Percentiles rank a stretch among this genome's conserved stretches.
Evolutionary conservation across 2,329 filamentous ascomycete species (phyloP).

Genomic region (Beauveria varroae): DNA sequence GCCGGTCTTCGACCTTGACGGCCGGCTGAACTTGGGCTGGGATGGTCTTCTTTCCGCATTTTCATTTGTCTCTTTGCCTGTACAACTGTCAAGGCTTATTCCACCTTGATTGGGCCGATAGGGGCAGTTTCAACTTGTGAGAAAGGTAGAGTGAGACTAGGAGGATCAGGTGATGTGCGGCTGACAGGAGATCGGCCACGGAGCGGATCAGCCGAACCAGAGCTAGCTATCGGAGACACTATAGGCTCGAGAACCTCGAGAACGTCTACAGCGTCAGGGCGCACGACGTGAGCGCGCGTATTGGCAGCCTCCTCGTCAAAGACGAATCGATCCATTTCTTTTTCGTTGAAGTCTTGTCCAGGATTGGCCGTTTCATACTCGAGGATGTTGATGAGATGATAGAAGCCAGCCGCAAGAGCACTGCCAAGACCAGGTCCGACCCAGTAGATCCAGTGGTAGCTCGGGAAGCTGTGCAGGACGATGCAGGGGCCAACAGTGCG

Average conservation of each 20-base stretch:
- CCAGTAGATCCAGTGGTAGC: constrained; percentile 42
- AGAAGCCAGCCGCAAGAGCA: constrained; percentile 10
- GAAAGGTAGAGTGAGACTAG: background rate
- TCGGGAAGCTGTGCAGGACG: constrained; percentile 31
- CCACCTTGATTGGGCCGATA: background rate
- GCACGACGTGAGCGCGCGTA: constrained; percentile 8
- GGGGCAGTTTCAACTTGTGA: background rate
- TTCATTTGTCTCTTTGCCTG: background rate
- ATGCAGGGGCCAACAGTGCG: constrained; percentile 40
- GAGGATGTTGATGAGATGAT: constrained; percentile 13
- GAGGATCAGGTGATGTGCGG: background rate
- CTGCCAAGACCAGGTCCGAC: constrained; percentile 15
- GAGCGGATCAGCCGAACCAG: background rate
- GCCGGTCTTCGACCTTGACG: background rate
- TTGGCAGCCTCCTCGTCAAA: constrained; percentile 12
- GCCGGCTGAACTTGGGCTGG: background rate
- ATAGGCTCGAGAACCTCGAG: constrained; percentile 6
- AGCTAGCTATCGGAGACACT: background rate
- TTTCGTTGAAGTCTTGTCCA: constrained; percentile 14
- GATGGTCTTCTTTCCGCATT: background rate
- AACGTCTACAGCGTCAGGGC: constrained; percentile 6
- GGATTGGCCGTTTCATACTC: constrained; percentile 15
- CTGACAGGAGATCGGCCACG: constrained; percentile 4
- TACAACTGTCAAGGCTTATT: background rate
- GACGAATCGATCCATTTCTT: constrained; percentile 12